Evolutionary conservation across 2,329 filamentous ascomycete genomes (phyloP).

Genomic region (Aciculosporium take): DNA sequence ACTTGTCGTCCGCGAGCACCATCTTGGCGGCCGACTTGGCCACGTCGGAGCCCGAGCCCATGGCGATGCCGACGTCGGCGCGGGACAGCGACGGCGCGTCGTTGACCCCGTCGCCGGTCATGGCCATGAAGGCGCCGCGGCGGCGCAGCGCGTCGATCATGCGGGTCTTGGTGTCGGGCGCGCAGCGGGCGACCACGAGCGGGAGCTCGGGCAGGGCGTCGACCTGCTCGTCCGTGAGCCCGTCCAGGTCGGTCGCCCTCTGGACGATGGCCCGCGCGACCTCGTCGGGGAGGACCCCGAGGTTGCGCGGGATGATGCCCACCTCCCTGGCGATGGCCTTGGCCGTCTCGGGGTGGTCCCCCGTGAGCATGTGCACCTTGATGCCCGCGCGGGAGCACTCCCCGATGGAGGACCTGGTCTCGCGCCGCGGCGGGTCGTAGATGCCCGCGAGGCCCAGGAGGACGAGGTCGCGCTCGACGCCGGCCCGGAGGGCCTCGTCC

Average conservation of each 20-base stretch:
- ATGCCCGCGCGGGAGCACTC: constrained; percentile 62
- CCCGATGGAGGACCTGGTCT: constrained; percentile 58
- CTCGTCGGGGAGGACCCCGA: constrained; percentile 42
- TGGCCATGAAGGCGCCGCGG: constrained; percentile 61
- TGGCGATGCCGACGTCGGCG: constrained; percentile 77
- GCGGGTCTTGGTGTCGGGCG: constrained; percentile 73
- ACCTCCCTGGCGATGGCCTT: constrained; percentile 66
- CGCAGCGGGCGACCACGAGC: constrained; percentile 70
- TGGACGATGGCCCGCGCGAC: constrained; percentile 58
- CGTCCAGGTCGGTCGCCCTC: constrained; percentile 67
- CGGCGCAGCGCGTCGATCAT: constrained; percentile 84
- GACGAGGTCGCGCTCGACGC: constrained; percentile 52
- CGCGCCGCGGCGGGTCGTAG: constrained; percentile 72
- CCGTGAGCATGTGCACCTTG: constrained; percentile 71
- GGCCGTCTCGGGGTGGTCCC: constrained; percentile 67
- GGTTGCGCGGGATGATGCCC: constrained; percentile 56
- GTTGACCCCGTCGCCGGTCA: constrained; percentile 84
- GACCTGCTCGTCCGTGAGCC: constrained; percentile 59
- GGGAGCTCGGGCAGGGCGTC: constrained; percentile 62
- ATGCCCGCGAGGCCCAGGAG: constrained; percentile 76
- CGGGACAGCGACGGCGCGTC: constrained; percentile 69
- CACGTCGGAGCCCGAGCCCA: constrained; percentile 79
- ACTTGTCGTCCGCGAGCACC: constrained; percentile 78
- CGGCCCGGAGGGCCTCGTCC: constrained; percentile 36
- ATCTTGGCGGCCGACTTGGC: constrained; percentile 73